Evolutionary conservation across 768 basidiomycete genomes (phyloP).

Genomic region (Termitomyces sp.): DNA sequence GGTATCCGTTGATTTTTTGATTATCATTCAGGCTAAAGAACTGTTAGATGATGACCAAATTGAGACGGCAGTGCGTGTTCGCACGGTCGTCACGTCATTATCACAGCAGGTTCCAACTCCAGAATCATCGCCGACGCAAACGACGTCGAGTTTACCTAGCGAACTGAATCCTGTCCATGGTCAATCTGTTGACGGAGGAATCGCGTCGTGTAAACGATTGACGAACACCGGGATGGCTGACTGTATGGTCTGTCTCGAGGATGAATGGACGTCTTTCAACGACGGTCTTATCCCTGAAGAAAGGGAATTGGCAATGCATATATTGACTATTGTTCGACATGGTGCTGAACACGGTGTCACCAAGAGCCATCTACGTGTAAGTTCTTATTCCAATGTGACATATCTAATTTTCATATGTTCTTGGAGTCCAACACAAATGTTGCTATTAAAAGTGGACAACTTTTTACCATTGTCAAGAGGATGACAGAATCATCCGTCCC

Average conservation of each 20-base stretch:
- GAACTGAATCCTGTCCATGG: slow-evolving; percentile 34
- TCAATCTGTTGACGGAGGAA: slow-evolving; percentile 29
- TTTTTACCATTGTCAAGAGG: slow-evolving; percentile 29
- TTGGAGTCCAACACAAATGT: slow-evolving; percentile 11
- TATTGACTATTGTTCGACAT: slow-evolving; percentile 31
- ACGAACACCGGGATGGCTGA: slow-evolving; percentile 31
- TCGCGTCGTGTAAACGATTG: slow-evolving; percentile 43
- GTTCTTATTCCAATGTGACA: slow-evolving; percentile 10
- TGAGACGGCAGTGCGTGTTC: slow-evolving; percentile 59
- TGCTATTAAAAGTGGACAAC: slow-evolving; percentile 14
- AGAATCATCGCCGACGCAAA: slow-evolving; percentile 11
- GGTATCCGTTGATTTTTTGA: slow-evolving; percentile 11
- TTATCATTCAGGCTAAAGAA: neutral
- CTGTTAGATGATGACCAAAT: slow-evolving; percentile 76
- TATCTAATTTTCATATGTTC: neutral
- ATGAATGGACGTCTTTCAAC: slow-evolving; percentile 28
- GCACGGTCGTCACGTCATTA: slow-evolving; percentile 21
- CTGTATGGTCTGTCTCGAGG: slow-evolving; percentile 40
- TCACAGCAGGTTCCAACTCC: slow-evolving; percentile 13
- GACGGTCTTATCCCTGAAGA: slow-evolving; percentile 23
- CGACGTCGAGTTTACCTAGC: slow-evolving; percentile 13
- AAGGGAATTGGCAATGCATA: slow-evolving; percentile 21
- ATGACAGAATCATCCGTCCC: slow-evolving; percentile 47
- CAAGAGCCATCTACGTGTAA: slow-evolving; percentile 31
- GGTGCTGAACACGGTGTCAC: slow-evolving; percentile 34